A percentile compares a stretch with the other conserved stretches of the same genome.
Conservation (phyloP, 2,329 filamentous ascomycete species). For the Diplocarpon rosae region DNA sequence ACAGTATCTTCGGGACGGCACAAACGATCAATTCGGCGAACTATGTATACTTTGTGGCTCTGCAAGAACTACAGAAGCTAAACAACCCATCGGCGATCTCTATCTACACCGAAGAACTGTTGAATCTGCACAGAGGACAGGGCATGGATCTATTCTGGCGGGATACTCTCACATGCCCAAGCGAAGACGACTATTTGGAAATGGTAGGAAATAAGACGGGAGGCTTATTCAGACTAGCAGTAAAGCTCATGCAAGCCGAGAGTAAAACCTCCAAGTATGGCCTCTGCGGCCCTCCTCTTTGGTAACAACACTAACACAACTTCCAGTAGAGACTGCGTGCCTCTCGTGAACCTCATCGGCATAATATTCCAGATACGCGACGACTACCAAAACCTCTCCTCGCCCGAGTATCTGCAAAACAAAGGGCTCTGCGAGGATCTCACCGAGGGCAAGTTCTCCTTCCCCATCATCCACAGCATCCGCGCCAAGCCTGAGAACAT, state of each 20-base stretch:
- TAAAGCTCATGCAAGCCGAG: slow-evolving; percentile 82
- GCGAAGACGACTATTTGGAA: slow-evolving; percentile 83
- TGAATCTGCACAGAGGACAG: slow-evolving; percentile 78
- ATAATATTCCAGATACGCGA: slow-evolving; percentile 85
- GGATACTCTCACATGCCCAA: slow-evolving; percentile 72
- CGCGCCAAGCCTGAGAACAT: slow-evolving; percentile 61
- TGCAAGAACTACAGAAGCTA: slow-evolving; percentile 64
- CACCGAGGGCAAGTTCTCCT: slow-evolving; percentile 94
- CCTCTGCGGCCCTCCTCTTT: not conserved
- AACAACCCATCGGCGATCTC: slow-evolving; percentile 54
- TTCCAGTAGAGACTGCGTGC: slow-evolving; percentile 54
- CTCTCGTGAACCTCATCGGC: slow-evolving; percentile 75
- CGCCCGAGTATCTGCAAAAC: slow-evolving; percentile 66
- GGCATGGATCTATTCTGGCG: slow-evolving; percentile 90
- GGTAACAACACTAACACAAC: slow-evolving; percentile 3
- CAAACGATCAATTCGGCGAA: slow-evolving; percentile 89
- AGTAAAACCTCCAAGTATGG: slow-evolving; percentile 34
- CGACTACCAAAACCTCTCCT: slow-evolving; percentile 84
- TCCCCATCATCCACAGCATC: slow-evolving; percentile 90
- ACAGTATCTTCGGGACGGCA: slow-evolving; percentile 73
- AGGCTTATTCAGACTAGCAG: slow-evolving; percentile 71
- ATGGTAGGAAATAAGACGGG: slow-evolving; percentile 91
- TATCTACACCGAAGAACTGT: slow-evolving; percentile 71
- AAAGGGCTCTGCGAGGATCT: slow-evolving; percentile 94
- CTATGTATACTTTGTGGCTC: slow-evolving; percentile 75